A percentile compares a stretch with the other conserved stretches of the same genome.
phyloP scores from a whole-genome alignment of 1,284 basidiomycete genomes.

The Cutaneotrichosporon sp. region DNA sequence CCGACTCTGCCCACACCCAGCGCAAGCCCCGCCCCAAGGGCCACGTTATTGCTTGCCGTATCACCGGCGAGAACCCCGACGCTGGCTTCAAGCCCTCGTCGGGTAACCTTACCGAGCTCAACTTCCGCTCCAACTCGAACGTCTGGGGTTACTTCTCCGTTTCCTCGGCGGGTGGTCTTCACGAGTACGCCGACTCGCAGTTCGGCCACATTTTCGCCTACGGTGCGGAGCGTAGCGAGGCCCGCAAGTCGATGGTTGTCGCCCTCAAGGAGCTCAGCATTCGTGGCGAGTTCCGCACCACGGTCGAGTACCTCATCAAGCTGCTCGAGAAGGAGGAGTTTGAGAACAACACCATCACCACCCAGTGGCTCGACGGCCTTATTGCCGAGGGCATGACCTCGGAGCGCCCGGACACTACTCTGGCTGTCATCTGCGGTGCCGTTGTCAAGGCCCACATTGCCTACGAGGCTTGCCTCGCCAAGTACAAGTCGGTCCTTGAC shows the following conservation, averaged over 20 bases:
- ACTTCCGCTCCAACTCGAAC: slow-evolving; percentile 98
- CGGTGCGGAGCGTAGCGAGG: slow-evolving; percentile 91
- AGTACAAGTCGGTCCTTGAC: slow-evolving; percentile 93
- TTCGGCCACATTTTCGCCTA: slow-evolving; percentile 99
- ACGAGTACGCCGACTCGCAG: slow-evolving; percentile 97
- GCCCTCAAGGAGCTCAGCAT: slow-evolving; percentile 98
- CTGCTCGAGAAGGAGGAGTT: slow-evolving; percentile 95
- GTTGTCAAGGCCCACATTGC: slow-evolving; percentile 91
- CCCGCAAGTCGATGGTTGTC: slow-evolving; percentile 98
- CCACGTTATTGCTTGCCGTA: slow-evolving; percentile 97
- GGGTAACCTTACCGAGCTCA: slow-evolving; percentile 93
- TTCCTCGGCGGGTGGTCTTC: slow-evolving; percentile 86
- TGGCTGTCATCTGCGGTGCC: slow-evolving; percentile 96
- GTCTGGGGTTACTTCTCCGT: slow-evolving; percentile 99
- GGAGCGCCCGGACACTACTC: slow-evolving; percentile 83
- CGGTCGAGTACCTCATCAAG: slow-evolving; percentile 98
- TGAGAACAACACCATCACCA: slow-evolving; percentile 95
- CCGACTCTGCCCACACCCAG: slow-evolving; percentile 79
- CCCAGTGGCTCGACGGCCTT: slow-evolving; percentile 95
- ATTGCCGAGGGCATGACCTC: slow-evolving; percentile 93
- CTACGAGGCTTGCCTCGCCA: slow-evolving; percentile 80
- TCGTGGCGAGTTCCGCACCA: slow-evolving; percentile 97
- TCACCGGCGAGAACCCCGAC: slow-evolving; percentile 99
- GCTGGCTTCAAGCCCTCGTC: slow-evolving; percentile 99
- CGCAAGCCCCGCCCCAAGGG: slow-evolving; percentile 96